Evolutionary conservation across 371 early-diverging fungal genomes (phyloP).

Genomic region (Thermomucor indicae-seudaticae): DNA sequence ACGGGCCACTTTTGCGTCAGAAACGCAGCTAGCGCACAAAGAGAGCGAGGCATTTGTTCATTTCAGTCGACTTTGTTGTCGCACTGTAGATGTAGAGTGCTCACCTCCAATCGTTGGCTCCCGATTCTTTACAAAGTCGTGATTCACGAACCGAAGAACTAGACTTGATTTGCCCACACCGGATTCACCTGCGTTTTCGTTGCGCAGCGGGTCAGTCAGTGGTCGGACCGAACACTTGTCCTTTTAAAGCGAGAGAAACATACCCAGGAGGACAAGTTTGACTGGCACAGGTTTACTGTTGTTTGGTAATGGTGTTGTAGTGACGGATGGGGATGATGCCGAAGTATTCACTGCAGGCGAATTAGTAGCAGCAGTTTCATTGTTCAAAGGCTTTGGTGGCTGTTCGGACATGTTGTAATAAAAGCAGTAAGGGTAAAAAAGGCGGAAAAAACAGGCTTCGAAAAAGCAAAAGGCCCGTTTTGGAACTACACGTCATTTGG

Average conservation of each 20-base stretch:
- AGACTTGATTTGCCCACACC: conserved; percentile 86
- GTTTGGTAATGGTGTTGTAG: neutral
- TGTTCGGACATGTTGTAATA: no score
- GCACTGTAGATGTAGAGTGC: no score
- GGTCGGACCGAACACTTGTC: neutral
- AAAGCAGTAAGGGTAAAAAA: conserved; percentile 5
- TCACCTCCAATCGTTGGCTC: conserved; percentile 96
- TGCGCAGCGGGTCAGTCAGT: no score
- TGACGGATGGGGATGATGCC: neutral
- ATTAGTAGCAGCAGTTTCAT: conserved; percentile 3
- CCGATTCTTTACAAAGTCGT: conserved; percentile 92
- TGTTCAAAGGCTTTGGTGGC: no score
- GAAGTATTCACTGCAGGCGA: neutral
- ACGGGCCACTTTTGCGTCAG: conserved; percentile 68
- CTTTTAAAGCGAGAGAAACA: no score
- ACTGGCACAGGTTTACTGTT: conserved; percentile 4
- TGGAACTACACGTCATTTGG: neutral
- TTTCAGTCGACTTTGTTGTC: no score
- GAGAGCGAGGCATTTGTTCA: no score
- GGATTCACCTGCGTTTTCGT: conserved; percentile 69
- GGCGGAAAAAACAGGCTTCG: conserved; percentile 1
- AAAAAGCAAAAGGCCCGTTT: neutral
- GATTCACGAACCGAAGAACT: conserved; percentile 85
- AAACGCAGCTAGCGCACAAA: conserved; percentile 82
- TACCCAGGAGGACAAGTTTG: conserved; percentile 22